These are phyloP conservation scores for Cytauxzoon felis DNA, from an alignment of 169 alveolate genomes.

Conservation along the genomic window DNA sequence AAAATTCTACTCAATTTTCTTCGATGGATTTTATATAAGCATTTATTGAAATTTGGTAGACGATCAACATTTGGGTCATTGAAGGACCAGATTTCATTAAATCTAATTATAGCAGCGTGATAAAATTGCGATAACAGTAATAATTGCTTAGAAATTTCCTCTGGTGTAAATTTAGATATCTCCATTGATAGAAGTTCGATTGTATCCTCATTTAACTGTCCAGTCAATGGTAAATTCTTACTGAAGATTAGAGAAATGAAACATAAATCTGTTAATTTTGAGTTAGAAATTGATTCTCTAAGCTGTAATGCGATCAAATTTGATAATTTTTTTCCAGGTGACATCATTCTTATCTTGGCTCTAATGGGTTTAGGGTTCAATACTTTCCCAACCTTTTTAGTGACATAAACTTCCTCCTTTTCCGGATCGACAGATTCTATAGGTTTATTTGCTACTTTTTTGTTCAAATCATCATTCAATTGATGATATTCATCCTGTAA, in stretches of 20 bases:
- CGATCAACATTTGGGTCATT: constrained; percentile 8
- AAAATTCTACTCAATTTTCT: constrained; percentile 12
- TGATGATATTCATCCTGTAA: neutral
- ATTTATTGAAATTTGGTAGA: constrained; percentile 12
- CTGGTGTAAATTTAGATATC: constrained; percentile 5
- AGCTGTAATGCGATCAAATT: constrained; percentile 40
- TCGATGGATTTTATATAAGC: constrained; percentile 23
- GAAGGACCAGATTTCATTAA: constrained; percentile 44
- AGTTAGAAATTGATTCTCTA: constrained; percentile 20
- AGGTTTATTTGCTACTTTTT: neutral
- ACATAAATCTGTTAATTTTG: constrained; percentile 20
- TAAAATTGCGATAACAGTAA: constrained; percentile 22
- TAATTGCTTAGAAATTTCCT: constrained; percentile 12
- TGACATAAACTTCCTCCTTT: constrained; percentile 26
- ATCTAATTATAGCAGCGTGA: constrained; percentile 24
- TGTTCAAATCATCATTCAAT: neutral
- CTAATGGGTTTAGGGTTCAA: constrained; percentile 58
- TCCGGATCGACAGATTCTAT: constrained; percentile 58
- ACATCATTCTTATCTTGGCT: constrained; percentile 35
- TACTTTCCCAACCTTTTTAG: constrained; percentile 49
- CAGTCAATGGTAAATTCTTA: constrained; percentile 39
- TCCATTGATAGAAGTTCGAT: constrained; percentile 24
- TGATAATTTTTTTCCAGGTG: constrained; percentile 55
- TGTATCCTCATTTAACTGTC: constrained; percentile 58
- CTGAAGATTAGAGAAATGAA: constrained; percentile 39